Evolutionary conservation across 1,284 basidiomycete genomes (phyloP), one percentile per base, ranked within the genome.

Genomic region (Apiotrichum mycotoxinovorans): DNA sequence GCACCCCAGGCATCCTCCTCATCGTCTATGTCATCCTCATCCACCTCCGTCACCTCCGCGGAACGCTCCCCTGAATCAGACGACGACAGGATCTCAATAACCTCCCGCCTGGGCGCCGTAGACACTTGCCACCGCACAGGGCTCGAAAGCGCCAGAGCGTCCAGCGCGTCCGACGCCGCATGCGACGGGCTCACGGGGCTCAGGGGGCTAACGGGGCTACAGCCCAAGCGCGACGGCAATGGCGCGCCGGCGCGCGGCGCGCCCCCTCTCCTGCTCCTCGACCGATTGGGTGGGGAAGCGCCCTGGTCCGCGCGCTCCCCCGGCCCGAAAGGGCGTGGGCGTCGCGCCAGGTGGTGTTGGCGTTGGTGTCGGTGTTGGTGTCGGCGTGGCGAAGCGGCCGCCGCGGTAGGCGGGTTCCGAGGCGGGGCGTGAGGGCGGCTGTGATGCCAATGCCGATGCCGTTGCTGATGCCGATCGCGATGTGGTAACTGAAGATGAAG

Each of bases 251-350:
- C 58, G 45, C 26, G 58, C 51, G 34, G 51, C 49, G 3, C 49
- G 49, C 17, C 14, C 49, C 34, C 47, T 47, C 47, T 45, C 48
- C 35, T 35, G n/a, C 26, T 37, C 45, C 34, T 45, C 47, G 25
- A 20, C 41, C 26, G n/a, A 34, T 30, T 12, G 27, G 46, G 2
- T n/a, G 34, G 70, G 58, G 65, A 68, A 60, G 61, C 57, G 48
- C 68, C 61, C 68, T 42, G 68, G 68, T 66, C 59, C 64, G 51
- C 57, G 66, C 68, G 64, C 55, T 66, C 69, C 66, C 72, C 73
- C 50, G 17, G 23, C 5, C 56, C 61, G 72, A 75, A 74, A 75
- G 60, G 60, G 57, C 51, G 30, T 18, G 14, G 10, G 10, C 22
- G 41, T 10, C 18, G 38, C 10, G 18, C 18, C 18, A 33, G 30